These are phyloP conservation scores for Gorgonomyces haynaldii DNA, from an alignment of 192 early-diverging fungal species.

Conservation along the genomic window DNA sequence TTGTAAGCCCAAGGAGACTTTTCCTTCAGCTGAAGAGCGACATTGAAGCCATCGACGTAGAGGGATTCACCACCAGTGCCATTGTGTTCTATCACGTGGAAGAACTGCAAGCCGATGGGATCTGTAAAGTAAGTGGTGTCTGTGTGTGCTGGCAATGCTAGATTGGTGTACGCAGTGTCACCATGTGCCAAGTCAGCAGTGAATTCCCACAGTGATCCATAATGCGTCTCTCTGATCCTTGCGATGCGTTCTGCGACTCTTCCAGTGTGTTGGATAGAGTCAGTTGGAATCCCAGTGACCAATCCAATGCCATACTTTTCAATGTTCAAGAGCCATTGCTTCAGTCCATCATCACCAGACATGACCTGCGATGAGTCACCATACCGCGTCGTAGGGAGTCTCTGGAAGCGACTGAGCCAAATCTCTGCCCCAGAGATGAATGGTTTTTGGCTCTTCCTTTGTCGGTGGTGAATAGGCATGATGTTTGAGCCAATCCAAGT, in stretches of 20 bases:
- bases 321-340: constrained; percentile 55
- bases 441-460: constrained; percentile 6
- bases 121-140: constrained; percentile 85
- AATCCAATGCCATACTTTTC: constrained; percentile 64
- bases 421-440: constrained; percentile 26
- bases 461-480: constrained; percentile 57
- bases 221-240: constrained; percentile 70
- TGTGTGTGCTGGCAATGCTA: constrained; percentile 66
- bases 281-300: constrained; percentile 55
- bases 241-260: constrained; percentile 49
- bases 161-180: constrained; percentile 70
- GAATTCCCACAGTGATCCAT: constrained; percentile 67
- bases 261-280: constrained; percentile 43
- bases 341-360: constrained; percentile 53
- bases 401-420: constrained; percentile 27
- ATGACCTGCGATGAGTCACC: constrained; percentile 21
- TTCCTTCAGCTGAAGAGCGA: constrained; percentile 49
- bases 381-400: constrained; percentile 46
- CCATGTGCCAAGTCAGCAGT: constrained; percentile 63
- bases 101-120: constrained; percentile 69
- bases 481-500: constrained; percentile 47
- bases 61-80: constrained; percentile 64
- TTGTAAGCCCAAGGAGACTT: constrained; percentile 46
- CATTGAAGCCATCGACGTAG: constrained; percentile 69
- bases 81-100: constrained; percentile 59